Evolutionary conservation across 73 alveolate species (phyloP).

Genomic region (Stentor roeselii): DNA sequence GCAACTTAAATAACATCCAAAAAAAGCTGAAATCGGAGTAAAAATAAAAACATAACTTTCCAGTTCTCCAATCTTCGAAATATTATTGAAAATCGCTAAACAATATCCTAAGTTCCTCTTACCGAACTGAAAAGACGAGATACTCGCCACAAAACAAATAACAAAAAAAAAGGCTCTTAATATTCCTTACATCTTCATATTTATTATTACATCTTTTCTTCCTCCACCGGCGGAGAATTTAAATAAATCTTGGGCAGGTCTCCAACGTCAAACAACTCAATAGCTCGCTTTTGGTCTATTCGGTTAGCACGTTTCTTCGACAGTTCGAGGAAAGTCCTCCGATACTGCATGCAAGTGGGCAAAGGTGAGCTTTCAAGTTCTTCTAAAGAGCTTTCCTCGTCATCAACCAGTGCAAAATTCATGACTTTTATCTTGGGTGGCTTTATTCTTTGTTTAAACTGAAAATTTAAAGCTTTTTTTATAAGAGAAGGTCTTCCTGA

Average conservation of each 20-base stretch:
- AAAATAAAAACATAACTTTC: background rate
- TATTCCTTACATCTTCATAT: background rate
- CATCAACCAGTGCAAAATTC: background rate
- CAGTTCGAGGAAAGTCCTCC: background rate
- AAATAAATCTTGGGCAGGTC: background rate
- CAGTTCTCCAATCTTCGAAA: background rate
- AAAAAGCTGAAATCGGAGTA: slow-evolving; percentile 1
- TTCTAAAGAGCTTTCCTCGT: background rate
- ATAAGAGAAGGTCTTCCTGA: background rate
- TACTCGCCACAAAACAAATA: background rate
- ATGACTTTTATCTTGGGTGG: background rate
- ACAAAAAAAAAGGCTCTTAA: background rate
- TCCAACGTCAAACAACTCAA: background rate
- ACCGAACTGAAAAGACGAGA: background rate
- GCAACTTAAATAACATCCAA: slow-evolving; percentile 13
- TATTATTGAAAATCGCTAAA: background rate
- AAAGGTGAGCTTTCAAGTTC: background rate
- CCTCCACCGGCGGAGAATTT: background rate
- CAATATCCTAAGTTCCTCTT: background rate
- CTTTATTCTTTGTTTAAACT: background rate
- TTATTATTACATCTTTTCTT: too few relatives aligned
- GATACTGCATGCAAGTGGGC: background rate
- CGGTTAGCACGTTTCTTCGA: background rate
- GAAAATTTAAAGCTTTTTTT: too few relatives aligned
- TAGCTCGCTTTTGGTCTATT: background rate